A percentile compares a stretch with the other conserved stretches of the same genome.
These are phyloP conservation scores for Pythium volutum DNA, from an alignment of 352 stramenopile species.

Conservation along the genomic window DNA sequence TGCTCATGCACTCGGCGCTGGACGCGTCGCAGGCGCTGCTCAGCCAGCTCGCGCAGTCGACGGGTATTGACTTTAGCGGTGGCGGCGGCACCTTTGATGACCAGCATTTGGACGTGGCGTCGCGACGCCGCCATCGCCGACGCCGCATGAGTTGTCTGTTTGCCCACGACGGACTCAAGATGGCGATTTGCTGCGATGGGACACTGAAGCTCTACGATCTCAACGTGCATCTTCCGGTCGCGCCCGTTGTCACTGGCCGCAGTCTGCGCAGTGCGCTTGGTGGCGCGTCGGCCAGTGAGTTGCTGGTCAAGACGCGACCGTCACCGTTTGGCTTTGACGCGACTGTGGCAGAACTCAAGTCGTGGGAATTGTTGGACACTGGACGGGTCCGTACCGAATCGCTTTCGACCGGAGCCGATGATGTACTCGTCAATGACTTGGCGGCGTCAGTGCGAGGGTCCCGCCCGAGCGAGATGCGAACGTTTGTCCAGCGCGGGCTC, in stretches of 20 bases:
- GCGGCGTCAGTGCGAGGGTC: not conserved
- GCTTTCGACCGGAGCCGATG: constrained; percentile 3
- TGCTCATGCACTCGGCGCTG: constrained; percentile 59
- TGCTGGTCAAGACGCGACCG: constrained; percentile 49
- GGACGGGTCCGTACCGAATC: constrained; percentile 21
- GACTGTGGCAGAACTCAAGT: constrained; percentile 55
- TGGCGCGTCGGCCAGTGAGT: constrained; percentile 3
- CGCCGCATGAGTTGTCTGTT: constrained; percentile 68
- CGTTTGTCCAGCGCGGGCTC: constrained; percentile 56
- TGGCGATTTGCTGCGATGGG: constrained; percentile 60
- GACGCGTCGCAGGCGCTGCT: constrained; percentile 69
- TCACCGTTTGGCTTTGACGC: constrained; percentile 66
- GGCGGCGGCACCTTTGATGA: constrained; percentile 31
- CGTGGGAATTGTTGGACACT: constrained; percentile 46
- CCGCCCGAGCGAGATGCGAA: constrained; percentile 48
- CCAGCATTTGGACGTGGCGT: constrained; percentile 41
- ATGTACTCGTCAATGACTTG: not conserved
- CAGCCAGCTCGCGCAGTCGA: constrained; percentile 63
- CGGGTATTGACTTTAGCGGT: constrained; percentile 43
- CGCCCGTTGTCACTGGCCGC: constrained; percentile 2
- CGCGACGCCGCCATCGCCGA: constrained; percentile 44
- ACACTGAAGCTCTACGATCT: constrained; percentile 70
- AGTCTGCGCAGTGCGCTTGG: constrained; percentile 8
- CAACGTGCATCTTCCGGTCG: constrained; percentile 17
- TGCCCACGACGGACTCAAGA: constrained; percentile 55